Base-by-base conservation (phyloP, 2,329 filamentous ascomycete genomes). In the Penicillium glabrum region DNA sequence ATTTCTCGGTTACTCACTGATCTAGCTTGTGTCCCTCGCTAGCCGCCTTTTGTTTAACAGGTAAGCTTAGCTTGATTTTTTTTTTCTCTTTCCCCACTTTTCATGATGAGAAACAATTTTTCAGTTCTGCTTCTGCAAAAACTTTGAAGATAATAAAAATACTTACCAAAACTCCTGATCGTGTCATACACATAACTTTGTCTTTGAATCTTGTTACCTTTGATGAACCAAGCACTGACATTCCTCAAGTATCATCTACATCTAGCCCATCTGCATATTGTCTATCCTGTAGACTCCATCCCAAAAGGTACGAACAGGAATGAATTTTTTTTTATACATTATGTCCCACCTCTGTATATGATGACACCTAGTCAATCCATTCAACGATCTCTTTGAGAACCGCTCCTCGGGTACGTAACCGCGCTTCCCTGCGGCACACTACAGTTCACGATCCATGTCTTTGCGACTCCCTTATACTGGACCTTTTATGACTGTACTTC, bases 51-150 rank as follows among this genome's bases (percentile, higher is more conserved):
- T 4, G 9, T 29, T 21, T 50, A 21, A 14, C 21, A 46, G 54
- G 60, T 65, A 64, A 58, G 60, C 58, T 51, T 33, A 16, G 13
- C 35, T 51, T 51, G 48, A 43, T 52, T 47, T 27, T 7, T 56
- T 52, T 48, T 41, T 23, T 29, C 21, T 48, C n/a, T n/a, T 55
- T 50, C 31, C 48, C 46, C 23, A 26, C 51, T 43, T 43, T 46
- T 39, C 33, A 31, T 53, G 51, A 53, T 53, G 51, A 53, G 79
- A 81, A 73, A 76, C 71, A 78, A 65, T 75, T 74, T 79, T 77
- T 80, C 82, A 85, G 82, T 85, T 85, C 82, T 85, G 82, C 82
- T 85, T 83, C 82, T 83, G 82, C 77, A 83, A 82, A 72, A 69
- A 57, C 65, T 70, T 82, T 84, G 82, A 83, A 80, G 82, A 84